Evolutionary conservation across 139 green algal species (phyloP).

Genomic region (Haematococcus sp.): DNA sequence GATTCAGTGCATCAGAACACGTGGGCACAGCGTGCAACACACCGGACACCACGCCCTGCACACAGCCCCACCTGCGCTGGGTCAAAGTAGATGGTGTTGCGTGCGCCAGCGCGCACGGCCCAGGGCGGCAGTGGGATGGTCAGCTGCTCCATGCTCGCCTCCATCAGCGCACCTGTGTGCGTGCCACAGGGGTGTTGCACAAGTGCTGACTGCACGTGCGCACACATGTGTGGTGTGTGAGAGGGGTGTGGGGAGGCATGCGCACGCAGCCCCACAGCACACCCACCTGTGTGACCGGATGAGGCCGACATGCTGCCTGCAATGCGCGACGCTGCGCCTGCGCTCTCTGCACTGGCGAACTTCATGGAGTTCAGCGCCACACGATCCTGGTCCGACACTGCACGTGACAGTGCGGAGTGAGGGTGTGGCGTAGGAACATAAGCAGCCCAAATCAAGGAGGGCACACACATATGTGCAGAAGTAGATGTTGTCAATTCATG

Average conservation of each 20-base stretch:
- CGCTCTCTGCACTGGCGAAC: constrained; percentile 70
- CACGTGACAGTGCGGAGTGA: not conserved
- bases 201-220: not conserved
- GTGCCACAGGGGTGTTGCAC: not conserved
- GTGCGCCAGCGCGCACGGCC: constrained; percentile 75
- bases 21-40: no score
- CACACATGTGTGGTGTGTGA: not conserved
- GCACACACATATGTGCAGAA: no score
- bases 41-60: no score
- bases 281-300: not conserved
- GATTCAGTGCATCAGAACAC: no score
- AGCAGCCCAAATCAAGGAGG: no score
- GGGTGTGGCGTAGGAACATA: no score
- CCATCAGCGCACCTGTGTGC: constrained; percentile 29
- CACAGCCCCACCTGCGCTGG: constrained; percentile 34
- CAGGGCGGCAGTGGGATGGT: constrained; percentile 79
- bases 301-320: not conserved
- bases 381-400: constrained; percentile 74
- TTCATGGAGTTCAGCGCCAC: constrained; percentile 79
- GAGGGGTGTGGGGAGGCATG: not conserved
- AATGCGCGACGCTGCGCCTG: constrained; percentile 28
- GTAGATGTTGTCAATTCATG: no score
- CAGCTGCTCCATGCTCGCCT: constrained; percentile 62
- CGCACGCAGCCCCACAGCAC: not conserved
- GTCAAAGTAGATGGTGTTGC: constrained; percentile 86